Percentiles rank a stretch among this genome's conserved stretches.
phyloP scores from a whole-genome alignment of 768 basidiomycete species.

The Lactarius sanguifluus region DNA sequence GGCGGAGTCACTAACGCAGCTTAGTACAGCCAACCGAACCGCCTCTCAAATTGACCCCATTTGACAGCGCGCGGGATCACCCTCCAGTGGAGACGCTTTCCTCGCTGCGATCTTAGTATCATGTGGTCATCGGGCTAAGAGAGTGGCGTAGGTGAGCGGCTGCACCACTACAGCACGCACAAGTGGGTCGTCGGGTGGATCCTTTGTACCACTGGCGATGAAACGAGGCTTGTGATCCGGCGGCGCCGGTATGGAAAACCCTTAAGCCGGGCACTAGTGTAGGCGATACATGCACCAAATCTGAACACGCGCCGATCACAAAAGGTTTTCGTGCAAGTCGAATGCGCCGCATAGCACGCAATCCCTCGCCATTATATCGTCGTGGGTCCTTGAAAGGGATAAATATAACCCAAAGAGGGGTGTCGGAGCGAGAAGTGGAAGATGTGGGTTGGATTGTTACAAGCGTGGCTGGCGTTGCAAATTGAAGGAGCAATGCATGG shows the following conservation, averaged over 20 bases:
- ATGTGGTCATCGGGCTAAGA: background rate
- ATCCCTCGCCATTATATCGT: background rate
- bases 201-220: background rate
- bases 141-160: background rate
- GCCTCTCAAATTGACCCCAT: background rate
- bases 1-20: background rate
- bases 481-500: background rate
- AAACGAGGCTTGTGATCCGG: constrained; percentile 5
- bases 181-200: background rate
- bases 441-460: background rate
- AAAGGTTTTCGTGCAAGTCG: background rate
- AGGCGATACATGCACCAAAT: constrained; percentile 18
- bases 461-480: background rate
- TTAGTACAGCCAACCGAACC: background rate
- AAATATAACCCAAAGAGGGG: background rate
- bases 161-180: background rate
- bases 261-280: constrained; percentile 13
- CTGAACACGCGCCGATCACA: constrained; percentile 15
- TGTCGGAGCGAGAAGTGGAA: background rate
- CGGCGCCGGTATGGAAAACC: background rate
- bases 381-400: background rate
- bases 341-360: background rate
- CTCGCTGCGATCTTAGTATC: background rate
- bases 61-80: background rate
- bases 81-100: background rate